Evolutionary conservation across 208 protist species (phyloP).

Genomic region (Acanthamoeba castellanii): DNA sequence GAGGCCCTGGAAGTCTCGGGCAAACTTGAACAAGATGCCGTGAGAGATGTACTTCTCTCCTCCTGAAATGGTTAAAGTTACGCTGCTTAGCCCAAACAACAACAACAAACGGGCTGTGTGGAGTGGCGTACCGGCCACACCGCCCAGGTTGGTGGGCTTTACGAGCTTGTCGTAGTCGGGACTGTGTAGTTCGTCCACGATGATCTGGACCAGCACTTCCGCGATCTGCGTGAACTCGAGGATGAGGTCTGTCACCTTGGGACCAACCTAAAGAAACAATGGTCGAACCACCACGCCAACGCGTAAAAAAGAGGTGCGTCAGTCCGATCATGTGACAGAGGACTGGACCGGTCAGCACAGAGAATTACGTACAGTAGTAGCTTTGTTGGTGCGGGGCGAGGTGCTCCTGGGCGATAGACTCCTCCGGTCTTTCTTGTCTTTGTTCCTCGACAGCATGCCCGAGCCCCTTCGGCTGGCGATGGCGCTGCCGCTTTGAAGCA

Average conservation of each 20-base stretch:
- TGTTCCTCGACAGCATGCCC: neutral
- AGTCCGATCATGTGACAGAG: too few species aligned
- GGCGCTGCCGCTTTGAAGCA: neutral
- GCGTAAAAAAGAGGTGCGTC: too few species aligned
- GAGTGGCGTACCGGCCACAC: neutral
- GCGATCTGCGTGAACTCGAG: neutral
- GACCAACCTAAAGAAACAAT: neutral
- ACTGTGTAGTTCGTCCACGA: neutral
- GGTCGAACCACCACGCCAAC: too few species aligned
- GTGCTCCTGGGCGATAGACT: neutral
- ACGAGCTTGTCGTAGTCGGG: neutral
- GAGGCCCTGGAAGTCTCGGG: neutral
- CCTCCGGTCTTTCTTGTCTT: neutral
- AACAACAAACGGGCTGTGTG: too few species aligned
- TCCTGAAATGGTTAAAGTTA: neutral
- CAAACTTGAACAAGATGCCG: conserved; percentile 69
- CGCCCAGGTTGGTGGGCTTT: neutral
- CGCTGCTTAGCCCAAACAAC: too few species aligned
- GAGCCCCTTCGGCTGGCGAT: neutral
- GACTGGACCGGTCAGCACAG: too few species aligned
- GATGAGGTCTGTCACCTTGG: neutral
- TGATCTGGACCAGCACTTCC: neutral
- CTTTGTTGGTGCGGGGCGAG: too few species aligned
- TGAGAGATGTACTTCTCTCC: conserved; percentile 66
- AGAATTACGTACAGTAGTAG: too few species aligned